Evolutionary conservation across 345 rosid species (phyloP), one percentile per base, ranked within the genome.

Genomic region (Alliaria petiolata): DNA sequence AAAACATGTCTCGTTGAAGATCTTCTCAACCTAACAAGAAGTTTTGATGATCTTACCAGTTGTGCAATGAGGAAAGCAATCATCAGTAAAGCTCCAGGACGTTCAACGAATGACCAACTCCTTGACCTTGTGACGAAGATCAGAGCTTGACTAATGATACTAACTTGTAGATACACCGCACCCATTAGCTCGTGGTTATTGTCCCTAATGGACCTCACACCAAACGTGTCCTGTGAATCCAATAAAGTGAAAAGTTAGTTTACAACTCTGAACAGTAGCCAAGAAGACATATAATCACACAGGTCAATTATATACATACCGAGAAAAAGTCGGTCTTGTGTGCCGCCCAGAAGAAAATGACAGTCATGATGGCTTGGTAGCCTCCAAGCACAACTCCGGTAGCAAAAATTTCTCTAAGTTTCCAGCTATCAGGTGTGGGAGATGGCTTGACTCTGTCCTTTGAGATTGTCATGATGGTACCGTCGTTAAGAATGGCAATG

Each of bases 401-500:
- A 43, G 98, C 93, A 11, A 93, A 93, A 36, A 91, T 91, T 76
- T 91, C 97, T 72, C 46, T 84, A 26, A 93, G 82, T 72, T 87
- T 93, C 98, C 97, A 93, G 82, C 97, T 91, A 59, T 93, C 98
- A 2, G 96, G 98, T 74, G 86, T 49, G 17, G 97, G 97, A 72
- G 98, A 93, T 43, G 98, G 97, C 87, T 93, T 91, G 57, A 93
- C 98, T 79, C 97, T 60, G 60, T 93, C 97, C 81, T 93, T 89
- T 26, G 97, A 87, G 72, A 93, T 93, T 28, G 96, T 93, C 97
- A 93, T 90, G 63, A 93, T 90, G n/a, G 98, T 90, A 60, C 98
- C 98, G 12, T 93, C 97, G 68, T 93, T 93, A 25, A 90, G 85
- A 69, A 92, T 88, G 78, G 97, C 98, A 34, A 92, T 92, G 61